Base-by-base conservation (phyloP, 352 stramenopile species). In the Phytophthora crassamura region DNA sequence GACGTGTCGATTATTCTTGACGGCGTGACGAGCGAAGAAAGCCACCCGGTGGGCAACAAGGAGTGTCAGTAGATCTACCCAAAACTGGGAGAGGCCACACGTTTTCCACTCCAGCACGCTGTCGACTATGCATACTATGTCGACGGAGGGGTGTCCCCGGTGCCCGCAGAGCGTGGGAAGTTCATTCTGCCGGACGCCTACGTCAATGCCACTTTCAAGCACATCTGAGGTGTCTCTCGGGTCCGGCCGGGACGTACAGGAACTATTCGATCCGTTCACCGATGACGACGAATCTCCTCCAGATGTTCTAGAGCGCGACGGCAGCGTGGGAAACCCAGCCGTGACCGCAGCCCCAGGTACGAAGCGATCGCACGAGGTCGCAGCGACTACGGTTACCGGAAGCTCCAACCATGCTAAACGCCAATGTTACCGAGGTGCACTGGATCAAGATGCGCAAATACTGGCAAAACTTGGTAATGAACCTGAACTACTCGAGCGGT, bases 41-140 rank as follows among this genome's bases (percentile, higher is more conserved):
- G 39, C 14, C 15, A 51, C 9, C 52, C 52, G 3, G 28, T 38
- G 6, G 9, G 7, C 3, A n/a, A 5, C 4, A 59, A 51, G n/a
- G 5, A 36, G 6, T 59, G 52, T 36, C 52, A 30, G 16, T 59
- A 40, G 39, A 59, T 59, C 10, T 39, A 59, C 30, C 52, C 52
- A 7, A 33, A 34, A 36, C 38, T 40, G 28, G 52, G 52, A 9
- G 4, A 16, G n/a, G n/a, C n/a, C n/a, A n/a, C n/a, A n/a, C n/a
- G n/a, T n/a, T n/a, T n/a, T n/a, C n/a, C n/a, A n/a, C n/a, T n/a
- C n/a, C n/a, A n/a, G n/a, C n/a, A n/a, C n/a, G n/a, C n/a, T n/a
- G n/a, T n/a, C n/a, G n/a, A n/a, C n/a, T n/a, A n/a, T n/a, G n/a
- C n/a, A n/a, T n/a, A n/a, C n/a, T n/a, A n/a, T n/a, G n/a, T n/a